These are phyloP conservation scores for Diplosphaera chodatii DNA, from an alignment of 139 green algal species.

Conservation along the genomic window DNA sequence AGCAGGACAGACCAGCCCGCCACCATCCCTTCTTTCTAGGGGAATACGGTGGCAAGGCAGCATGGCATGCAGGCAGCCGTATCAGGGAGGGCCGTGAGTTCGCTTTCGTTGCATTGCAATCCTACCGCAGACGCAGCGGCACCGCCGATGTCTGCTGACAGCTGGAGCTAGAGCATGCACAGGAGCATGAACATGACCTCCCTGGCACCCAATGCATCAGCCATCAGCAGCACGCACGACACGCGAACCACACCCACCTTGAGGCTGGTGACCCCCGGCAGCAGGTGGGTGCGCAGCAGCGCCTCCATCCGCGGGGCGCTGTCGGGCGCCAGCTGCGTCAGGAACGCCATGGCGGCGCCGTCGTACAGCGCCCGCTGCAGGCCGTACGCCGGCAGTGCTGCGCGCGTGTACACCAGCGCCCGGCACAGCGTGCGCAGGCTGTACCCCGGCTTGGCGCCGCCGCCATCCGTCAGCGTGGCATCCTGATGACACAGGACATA, in stretches of 20 bases:
- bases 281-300: slow-evolving; percentile 60
- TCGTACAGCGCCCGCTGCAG: slow-evolving; percentile 84
- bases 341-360: slow-evolving; percentile 90
- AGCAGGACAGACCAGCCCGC: too few species aligned
- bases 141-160: too few species aligned
- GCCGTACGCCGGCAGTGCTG: slow-evolving; percentile 72
- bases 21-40: too few species aligned
- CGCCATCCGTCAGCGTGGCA: slow-evolving; percentile 68
- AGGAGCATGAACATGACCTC: too few species aligned
- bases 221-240: too few species aligned
- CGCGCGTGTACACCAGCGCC: slow-evolving; percentile 79
- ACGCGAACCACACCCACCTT: slow-evolving; percentile 32
- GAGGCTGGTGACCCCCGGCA: slow-evolving; percentile 40
- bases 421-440: slow-evolving; percentile 89
- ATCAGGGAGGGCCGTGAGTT: too few species aligned
- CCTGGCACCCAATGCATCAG: too few species aligned
- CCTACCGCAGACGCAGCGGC: too few species aligned
- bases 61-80: too few species aligned
- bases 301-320: slow-evolving; percentile 47
- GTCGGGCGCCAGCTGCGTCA: slow-evolving; percentile 69
- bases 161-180: not conserved
- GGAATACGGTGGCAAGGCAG: too few species aligned
- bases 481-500: slow-evolving; percentile 34
- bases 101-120: too few species aligned
- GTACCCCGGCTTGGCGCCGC: slow-evolving; percentile 81